Evolutionary conservation across 2,329 filamentous ascomycete genomes (phyloP).

Genomic region (Penicillium sp.): DNA sequence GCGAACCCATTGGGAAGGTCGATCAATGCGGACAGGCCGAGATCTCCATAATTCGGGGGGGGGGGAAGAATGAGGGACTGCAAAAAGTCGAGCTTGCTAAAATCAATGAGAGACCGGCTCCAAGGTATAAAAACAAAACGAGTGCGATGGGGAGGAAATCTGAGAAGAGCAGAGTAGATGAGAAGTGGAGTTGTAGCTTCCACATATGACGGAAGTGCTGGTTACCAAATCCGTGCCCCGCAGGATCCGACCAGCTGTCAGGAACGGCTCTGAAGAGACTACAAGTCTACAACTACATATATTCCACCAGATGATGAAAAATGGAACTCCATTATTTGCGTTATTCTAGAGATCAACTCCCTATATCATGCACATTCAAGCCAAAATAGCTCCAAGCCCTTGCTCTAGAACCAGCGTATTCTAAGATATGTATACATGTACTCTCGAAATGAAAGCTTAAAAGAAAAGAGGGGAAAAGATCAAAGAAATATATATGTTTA

Average conservation of each 20-base stretch:
- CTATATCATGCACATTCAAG: neutral
- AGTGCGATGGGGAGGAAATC: conserved; percentile 6
- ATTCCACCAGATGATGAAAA: neutral
- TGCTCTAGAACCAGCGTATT: neutral
- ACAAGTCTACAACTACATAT: neutral
- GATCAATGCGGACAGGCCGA: conserved; percentile 31
- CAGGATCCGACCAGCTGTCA: conserved; percentile 25
- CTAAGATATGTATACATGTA: conserved; percentile 21
- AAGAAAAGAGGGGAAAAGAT: conserved; percentile 2
- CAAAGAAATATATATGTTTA: conserved; percentile 22
- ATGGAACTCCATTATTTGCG: neutral
- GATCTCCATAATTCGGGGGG: conserved; percentile 33
- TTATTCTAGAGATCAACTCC: neutral
- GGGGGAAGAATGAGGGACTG: conserved; percentile 7
- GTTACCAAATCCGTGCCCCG: conserved; percentile 13
- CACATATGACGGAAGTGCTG: conserved; percentile 15
- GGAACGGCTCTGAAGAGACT: conserved; percentile 6
- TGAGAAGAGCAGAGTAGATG: conserved; percentile 10
- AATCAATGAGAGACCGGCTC: conserved; percentile 19
- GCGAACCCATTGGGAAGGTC: conserved; percentile 42
- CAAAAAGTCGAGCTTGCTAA: neutral
- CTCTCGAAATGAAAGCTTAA: conserved; percentile 8
- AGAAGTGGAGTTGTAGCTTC: conserved; percentile 20
- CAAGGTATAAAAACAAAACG: neutral
- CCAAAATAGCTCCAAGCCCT: neutral